Conservation (phyloP, 257 asterid species). For the Plantago ovata region DNA sequence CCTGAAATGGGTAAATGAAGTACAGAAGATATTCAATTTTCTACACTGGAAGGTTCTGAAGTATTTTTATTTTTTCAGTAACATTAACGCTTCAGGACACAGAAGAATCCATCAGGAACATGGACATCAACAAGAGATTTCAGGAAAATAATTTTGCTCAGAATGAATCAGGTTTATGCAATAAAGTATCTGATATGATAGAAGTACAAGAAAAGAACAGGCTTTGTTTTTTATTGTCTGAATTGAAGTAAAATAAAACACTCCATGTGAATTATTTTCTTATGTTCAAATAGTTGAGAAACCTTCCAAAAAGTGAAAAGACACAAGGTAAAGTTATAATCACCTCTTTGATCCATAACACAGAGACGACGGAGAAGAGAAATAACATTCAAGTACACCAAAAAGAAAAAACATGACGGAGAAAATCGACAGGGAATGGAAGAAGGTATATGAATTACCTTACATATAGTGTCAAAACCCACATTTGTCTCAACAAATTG, state of each 20-base stretch:
- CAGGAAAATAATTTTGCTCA: not conserved
- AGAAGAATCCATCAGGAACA: not conserved
- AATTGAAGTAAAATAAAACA: too few species aligned
- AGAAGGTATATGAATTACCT: slow-evolving; percentile 29
- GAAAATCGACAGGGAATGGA: not conserved
- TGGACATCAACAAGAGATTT: not conserved
- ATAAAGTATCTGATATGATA: too few species aligned
- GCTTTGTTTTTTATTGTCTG: too few species aligned
- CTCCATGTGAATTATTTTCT: too few species aligned
- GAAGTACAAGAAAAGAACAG: too few species aligned
- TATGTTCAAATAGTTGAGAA: too few species aligned
- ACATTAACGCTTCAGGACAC: not conserved
- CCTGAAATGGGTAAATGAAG: slow-evolving; percentile 42
- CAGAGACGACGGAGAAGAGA: not conserved
- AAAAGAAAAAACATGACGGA: not conserved
- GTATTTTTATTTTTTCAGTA: not conserved
- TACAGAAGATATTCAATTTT: not conserved
- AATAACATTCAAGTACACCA: not conserved
- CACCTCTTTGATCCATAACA: too few species aligned
- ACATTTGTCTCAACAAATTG: slow-evolving; percentile 58
- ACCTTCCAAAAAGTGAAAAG: too few species aligned
- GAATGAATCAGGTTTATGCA: too few species aligned
- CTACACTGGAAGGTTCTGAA: not conserved
- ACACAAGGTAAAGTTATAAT: too few species aligned
- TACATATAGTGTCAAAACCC: slow-evolving; percentile 58